Base-by-base conservation (phyloP, 345 rosid genomes). In the Moricandia arvensis region DNA sequence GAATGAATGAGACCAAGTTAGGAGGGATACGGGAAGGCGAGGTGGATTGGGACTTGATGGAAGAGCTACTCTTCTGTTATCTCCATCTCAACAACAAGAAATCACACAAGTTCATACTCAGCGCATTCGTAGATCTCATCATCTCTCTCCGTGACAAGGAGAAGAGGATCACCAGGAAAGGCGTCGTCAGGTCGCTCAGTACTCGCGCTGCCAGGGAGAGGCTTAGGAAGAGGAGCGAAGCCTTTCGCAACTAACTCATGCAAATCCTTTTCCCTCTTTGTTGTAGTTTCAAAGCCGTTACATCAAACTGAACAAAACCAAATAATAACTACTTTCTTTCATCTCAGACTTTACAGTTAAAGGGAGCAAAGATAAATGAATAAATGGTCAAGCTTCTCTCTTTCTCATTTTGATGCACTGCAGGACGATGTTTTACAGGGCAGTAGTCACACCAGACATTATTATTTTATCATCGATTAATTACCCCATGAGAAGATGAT, bases 41-140 rank as follows among this genome's bases (percentile, higher is more conserved):
- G 3, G 78, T 90, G 12, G 96, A 89, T 24, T 94, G 99, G 99
- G 96, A 88, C 49, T 90, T 85, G 81, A 78, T 94, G 97, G 91
- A 88, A 65, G 92, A 88, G 86, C 80, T 94, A 12, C 69, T 92
- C 80, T 81, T 90, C 72, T 86, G 85, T 80, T 92, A 83, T 80
- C 81, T 94, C 77, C 82, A 85, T 45, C 77, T 90, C 83, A 94
- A 94, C 58, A 87, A 88, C 59, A 87, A 87, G 81, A 88, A 81
- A 75, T 90, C 91, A 2, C 82, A 88, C 80, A 87, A 77, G 86
- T 89, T 81, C 80, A 85, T 94, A 21, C 74, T 94, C 6, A 84
- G 84, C 55, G 97, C 99, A 13, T 94, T 90, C 51, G 96, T 87
- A 7, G 97, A 94, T 80, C 78, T 90, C 33, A 29, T 88, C 3